These are phyloP conservation scores for Euptelea pleiosperma DNA, from an alignment of 164 flowering plant genomes.

Conservation along the genomic window DNA sequence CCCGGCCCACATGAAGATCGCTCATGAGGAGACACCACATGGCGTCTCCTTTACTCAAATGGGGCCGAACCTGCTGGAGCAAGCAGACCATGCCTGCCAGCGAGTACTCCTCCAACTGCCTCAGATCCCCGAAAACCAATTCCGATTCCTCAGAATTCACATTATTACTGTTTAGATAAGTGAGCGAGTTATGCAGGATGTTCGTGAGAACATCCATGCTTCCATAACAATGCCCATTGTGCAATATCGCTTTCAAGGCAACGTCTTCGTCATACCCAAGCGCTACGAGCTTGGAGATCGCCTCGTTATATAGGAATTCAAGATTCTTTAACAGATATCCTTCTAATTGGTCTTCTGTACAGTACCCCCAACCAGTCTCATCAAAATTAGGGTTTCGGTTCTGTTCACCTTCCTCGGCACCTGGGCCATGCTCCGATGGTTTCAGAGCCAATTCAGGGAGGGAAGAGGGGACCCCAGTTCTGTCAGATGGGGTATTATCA, in stretches of 20 bases:
- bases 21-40: conserved; percentile 98
- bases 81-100: conserved; percentile 73
- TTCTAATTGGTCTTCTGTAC: conserved; percentile 82
- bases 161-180: conserved; percentile 48
- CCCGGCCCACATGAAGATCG: conserved; percentile 88
- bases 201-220: conserved; percentile 76
- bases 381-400: conserved; percentile 36
- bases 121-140: conserved; percentile 55
- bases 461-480: conserved; percentile 21
- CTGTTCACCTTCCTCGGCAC: conserved; percentile 24
- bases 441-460: conserved; percentile 38
- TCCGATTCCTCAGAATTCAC: conserved; percentile 48
- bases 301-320: conserved; percentile 67
- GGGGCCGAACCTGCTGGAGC: conserved; percentile 76
- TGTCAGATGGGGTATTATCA: conserved; percentile 26
- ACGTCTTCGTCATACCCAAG: conserved; percentile 73
- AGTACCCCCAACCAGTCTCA: conserved; percentile 76
- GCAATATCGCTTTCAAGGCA: conserved; percentile 58
- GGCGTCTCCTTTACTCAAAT: conserved; percentile 85
- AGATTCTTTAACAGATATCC: conserved; percentile 61
- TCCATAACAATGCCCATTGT: conserved; percentile 91
- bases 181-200: conserved; percentile 64
- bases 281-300: conserved; percentile 50
- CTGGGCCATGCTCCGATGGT: conserved; percentile 30
- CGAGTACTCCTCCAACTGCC: conserved; percentile 81